phyloP scores from a whole-genome alignment of 495 filamentous ascomycete genomes.

The Penicillium salamii region DNA sequence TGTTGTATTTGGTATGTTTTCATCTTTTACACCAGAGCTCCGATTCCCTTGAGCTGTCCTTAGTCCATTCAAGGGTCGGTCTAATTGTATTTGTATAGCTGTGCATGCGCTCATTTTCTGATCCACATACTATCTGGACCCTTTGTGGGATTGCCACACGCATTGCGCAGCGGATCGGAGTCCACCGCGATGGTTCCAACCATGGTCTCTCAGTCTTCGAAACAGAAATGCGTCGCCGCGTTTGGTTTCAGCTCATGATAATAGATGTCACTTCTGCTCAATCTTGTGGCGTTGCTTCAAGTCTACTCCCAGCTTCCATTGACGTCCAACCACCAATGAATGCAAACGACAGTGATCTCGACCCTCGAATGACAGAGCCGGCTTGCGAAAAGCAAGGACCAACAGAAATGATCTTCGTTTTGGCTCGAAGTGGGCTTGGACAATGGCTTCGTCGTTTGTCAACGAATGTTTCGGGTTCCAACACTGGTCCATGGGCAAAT shows the following conservation, averaged over 20 bases:
- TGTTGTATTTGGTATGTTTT: conserved; percentile 39
- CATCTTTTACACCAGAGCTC: neutral
- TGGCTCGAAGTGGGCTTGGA: conserved; percentile 47
- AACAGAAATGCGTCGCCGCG: conserved; percentile 43
- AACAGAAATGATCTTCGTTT: conserved; percentile 67
- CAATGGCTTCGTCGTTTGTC: conserved; percentile 39
- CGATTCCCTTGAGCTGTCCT: too few species aligned
- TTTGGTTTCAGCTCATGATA: conserved; percentile 40
- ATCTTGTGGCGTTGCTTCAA: conserved; percentile 27
- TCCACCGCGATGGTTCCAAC: conserved; percentile 42
- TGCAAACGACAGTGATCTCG: conserved; percentile 57
- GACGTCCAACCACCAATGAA: conserved; percentile 48
- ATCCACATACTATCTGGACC: conserved; percentile 43
- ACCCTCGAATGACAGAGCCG: conserved; percentile 53
- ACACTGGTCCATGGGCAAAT: conserved; percentile 30
- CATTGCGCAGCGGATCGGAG: conserved; percentile 42
- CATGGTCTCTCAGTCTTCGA: conserved; percentile 39
- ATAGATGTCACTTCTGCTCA: conserved; percentile 35
- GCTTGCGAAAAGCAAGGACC: conserved; percentile 53
- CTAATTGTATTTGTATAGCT: conserved; percentile 18
- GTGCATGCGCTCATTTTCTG: conserved; percentile 29
- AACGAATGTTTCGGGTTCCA: conserved; percentile 15
- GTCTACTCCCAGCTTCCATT: conserved; percentile 11
- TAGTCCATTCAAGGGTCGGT: neutral
- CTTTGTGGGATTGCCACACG: conserved; percentile 40